A percentile compares a stretch with the other conserved stretches of the same genome.
phyloP scores from a whole-genome alignment of 2,329 filamentous ascomycete species.

The Paracamarosporium sp. region DNA sequence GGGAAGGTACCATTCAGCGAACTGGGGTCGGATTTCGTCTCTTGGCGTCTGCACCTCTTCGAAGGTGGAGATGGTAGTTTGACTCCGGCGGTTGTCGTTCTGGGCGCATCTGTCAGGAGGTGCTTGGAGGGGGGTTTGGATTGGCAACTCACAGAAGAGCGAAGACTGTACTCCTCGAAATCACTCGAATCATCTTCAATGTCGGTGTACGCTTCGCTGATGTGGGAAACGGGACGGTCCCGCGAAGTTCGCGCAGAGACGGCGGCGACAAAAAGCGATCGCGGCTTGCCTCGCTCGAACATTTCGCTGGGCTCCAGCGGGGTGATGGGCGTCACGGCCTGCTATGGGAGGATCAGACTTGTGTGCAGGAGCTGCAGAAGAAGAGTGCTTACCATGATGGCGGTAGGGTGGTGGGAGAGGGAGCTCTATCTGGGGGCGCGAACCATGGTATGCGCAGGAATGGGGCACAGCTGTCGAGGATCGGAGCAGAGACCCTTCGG shows the following conservation, averaged over 20 bases:
- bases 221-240: conserved; percentile 70
- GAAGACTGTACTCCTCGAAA: conserved; percentile 60
- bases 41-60: conserved; percentile 83
- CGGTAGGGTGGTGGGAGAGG: conserved; percentile 21
- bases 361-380: conserved; percentile 12
- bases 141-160: conserved; percentile 67
- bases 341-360: conserved; percentile 40
- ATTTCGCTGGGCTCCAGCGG: conserved; percentile 54
- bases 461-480: conserved; percentile 40
- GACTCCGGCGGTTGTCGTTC: conserved; percentile 69
- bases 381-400: conserved; percentile 44
- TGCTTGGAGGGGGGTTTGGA: conserved; percentile 8
- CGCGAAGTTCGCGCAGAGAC: conserved; percentile 45
- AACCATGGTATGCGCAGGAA: conserved; percentile 41
- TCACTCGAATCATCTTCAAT: conserved; percentile 64
- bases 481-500: conserved; percentile 48
- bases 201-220: conserved; percentile 82
- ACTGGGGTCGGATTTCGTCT: conserved; percentile 63
- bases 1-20: conserved; percentile 64
- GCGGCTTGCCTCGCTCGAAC: conserved; percentile 56
- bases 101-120: conserved; percentile 49
- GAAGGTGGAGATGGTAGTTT: conserved; percentile 86
- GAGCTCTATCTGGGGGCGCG: conserved; percentile 29
- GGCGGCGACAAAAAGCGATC: conserved; percentile 65
- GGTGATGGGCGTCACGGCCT: conserved; percentile 54